Evolutionary conservation across 768 basidiomycete genomes (phyloP).

Genomic region (Rhodotorula paludigena): DNA sequence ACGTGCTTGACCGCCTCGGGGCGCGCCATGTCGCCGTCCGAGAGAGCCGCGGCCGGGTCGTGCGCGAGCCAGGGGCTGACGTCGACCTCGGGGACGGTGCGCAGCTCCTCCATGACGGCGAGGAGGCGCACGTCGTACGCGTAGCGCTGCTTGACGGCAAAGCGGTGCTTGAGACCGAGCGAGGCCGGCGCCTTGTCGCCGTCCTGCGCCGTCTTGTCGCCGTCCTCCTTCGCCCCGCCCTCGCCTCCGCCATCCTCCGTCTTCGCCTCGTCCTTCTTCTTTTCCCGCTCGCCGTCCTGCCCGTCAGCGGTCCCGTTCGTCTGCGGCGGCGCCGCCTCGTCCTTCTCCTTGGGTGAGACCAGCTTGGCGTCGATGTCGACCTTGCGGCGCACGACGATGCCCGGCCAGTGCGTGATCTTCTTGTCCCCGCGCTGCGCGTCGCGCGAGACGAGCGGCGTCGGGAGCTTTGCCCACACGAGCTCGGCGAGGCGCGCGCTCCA

Average conservation of each 20-base stretch:
- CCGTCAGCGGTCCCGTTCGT: no score
- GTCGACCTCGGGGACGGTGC: background rate
- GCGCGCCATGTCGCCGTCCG: background rate
- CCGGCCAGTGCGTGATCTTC: slow-evolving; percentile 69
- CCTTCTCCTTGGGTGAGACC: background rate
- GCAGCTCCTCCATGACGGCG: background rate
- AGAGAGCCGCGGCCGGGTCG: background rate
- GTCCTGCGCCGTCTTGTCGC: background rate
- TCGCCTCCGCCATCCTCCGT: background rate
- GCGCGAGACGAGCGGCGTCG: slow-evolving; percentile 53
- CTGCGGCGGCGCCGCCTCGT: no score
- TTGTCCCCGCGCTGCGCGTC: slow-evolving; percentile 47
- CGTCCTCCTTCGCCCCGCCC: slow-evolving; percentile 39
- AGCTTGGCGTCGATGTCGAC: slow-evolving; percentile 52
- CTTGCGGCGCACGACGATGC: slow-evolving; percentile 58
- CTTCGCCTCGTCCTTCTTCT: background rate
- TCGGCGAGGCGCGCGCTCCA: slow-evolving; percentile 58
- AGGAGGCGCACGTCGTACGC: slow-evolving; percentile 12
- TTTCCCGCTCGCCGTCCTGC: no score
- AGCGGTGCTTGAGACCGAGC: background rate
- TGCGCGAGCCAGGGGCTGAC: slow-evolving; percentile 9
- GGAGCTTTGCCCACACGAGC: slow-evolving; percentile 64
- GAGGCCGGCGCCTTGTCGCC: background rate
- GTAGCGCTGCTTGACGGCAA: background rate
- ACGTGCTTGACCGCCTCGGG: background rate